Evolutionary conservation across 2,329 filamentous ascomycete genomes (phyloP).

Genomic region (Pleurostoma richardsiae): DNA sequence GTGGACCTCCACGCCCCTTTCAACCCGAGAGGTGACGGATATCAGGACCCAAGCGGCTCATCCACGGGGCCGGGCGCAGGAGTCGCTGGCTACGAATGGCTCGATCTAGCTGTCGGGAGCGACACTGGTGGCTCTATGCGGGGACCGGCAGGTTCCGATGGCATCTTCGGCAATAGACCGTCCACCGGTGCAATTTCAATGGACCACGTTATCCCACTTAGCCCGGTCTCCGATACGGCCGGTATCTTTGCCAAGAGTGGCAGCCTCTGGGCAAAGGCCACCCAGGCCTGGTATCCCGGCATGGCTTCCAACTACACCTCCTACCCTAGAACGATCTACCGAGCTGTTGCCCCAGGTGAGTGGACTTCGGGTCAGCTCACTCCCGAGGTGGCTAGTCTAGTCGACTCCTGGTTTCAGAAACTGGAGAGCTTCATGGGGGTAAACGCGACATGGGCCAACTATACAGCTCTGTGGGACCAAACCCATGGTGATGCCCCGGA

Average conservation of each 20-base stretch:
- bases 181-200: background rate
- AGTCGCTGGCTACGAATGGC: slow-evolving; percentile 24
- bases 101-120: slow-evolving; percentile 23
- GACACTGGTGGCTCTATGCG: slow-evolving; percentile 17
- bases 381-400: background rate
- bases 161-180: background rate
- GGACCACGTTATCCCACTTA: background rate
- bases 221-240: slow-evolving; percentile 1
- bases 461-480: background rate
- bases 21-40: slow-evolving; percentile 41
- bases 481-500: slow-evolving; percentile 1
- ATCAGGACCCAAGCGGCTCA: slow-evolving; percentile 20
- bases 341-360: background rate
- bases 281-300: slow-evolving; percentile 5
- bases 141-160: background rate
- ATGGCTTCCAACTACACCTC: background rate
- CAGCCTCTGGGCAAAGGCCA: slow-evolving; percentile 1
- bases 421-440: background rate
- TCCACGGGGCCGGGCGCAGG: slow-evolving; percentile 28
- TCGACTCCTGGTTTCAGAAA: background rate
- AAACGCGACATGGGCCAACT: background rate
- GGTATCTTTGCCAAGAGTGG: slow-evolving; percentile 5
- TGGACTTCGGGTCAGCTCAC: background rate
- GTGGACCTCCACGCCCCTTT: slow-evolving; percentile 31
- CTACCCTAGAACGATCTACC: slow-evolving; percentile 1